These are phyloP conservation scores for Colletotrichum sp. DNA, from an alignment of 2,329 filamentous ascomycete genomes.

Conservation along the genomic window DNA sequence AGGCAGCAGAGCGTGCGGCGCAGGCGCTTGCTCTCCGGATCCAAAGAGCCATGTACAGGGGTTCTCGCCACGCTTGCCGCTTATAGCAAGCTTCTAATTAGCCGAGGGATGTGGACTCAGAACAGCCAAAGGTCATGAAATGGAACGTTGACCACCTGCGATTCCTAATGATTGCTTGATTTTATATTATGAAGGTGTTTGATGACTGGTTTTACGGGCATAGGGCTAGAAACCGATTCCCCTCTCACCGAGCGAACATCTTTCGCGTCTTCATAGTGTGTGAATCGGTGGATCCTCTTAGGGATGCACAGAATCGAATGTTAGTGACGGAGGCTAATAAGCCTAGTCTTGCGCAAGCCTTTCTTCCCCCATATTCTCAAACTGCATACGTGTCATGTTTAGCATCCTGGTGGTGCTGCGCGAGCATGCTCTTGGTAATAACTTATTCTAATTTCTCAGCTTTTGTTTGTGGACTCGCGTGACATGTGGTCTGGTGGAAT, in stretches of 20 bases:
- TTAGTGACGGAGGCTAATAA: not conserved
- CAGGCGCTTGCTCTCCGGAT: not conserved
- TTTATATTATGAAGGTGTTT: fast-evolving
- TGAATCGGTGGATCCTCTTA: not conserved
- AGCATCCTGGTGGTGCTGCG: too few relatives aligned
- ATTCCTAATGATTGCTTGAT: not conserved
- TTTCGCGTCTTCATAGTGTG: not conserved
- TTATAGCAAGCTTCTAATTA: not conserved
- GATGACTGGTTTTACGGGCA: not conserved
- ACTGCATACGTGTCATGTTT: too few relatives aligned
- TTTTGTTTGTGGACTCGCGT: not conserved
- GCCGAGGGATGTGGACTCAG: not conserved
- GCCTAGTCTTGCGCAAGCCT: not conserved
- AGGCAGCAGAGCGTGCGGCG: not conserved
- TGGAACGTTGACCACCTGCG: not conserved
- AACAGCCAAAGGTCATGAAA: not conserved
- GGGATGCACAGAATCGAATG: not conserved
- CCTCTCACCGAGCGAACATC: not conserved
- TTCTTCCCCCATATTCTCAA: too few relatives aligned
- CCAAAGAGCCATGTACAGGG: not conserved
- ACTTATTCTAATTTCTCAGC: too few relatives aligned
- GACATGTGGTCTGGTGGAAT: not conserved
- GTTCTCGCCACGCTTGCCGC: not conserved
- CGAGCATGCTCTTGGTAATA: too few relatives aligned
- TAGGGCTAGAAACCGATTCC: not conserved